Base-by-base conservation (phyloP, 768 basidiomycete species). In the Boletus pseudo-olivaceus region DNA sequence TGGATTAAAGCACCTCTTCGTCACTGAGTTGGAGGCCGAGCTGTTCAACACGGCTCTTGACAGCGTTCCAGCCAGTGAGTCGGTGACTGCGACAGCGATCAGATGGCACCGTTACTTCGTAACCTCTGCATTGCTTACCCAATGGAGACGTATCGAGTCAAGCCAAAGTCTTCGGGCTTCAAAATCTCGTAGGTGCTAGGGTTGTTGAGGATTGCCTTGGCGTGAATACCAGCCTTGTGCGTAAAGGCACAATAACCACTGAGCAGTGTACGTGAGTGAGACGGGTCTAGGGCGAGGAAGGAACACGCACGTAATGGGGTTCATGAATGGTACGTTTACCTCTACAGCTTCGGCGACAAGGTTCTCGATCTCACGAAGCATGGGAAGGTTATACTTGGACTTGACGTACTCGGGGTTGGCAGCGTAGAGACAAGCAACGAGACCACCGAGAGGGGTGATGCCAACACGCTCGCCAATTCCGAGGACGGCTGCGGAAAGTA, bases 221-320 rank as follows among this genome's bases (percentile, higher is more conserved):
- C 97, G 74, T 99, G 97, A 60, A 99, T 99, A 70, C 97, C 97
- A 20, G 97, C 97, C 87, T 99, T 98, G 86, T 98, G 97, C 27
- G 97, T 99, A 79, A 99, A 99, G 4, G 97, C 97, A 69, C 97
- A 98, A 75, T 98, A 99, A 15, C 97, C 97, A 52, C 95, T 98
- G 60, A 5, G 51, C 12, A 44, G 39, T 8, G n/a, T 42, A 26
- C 40, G 10, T 53, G 52, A 33, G 45, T 34, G 48, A 43, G 34
- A 41, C 10, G 7, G 39, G 42, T 5, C 46, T 6, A 23, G 38
- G 15, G 30, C 7, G 11, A 47, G 23, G 27, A 11, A 54, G 32
- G n/a, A 42, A 34, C 15, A 40, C 54, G 75, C 80, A 90, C 87
- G 90, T 92, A 67, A 94, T 88, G 34, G 92, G 91, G 75, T 96